phyloP scores from a whole-genome alignment of 2,329 filamentous ascomycete genomes.

The Neofusicoccum umdonicola region DNA sequence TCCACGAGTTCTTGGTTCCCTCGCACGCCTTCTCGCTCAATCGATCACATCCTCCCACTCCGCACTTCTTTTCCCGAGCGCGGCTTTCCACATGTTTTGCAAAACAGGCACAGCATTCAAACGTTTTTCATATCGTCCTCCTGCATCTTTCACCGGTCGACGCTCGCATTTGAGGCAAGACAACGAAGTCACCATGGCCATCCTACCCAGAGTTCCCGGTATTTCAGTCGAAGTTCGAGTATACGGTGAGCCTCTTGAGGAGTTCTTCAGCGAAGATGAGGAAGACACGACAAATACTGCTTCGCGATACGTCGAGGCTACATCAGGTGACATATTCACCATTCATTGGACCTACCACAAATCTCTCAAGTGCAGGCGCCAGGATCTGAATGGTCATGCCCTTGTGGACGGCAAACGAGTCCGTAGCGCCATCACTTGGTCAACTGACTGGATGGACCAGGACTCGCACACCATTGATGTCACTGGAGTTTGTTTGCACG shows the following conservation, averaged over 20 bases:
- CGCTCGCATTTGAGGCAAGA: too few species aligned
- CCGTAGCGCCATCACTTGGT: too few species aligned
- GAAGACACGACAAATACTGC: neutral
- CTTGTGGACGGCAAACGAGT: neutral
- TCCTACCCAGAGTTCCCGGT: neutral
- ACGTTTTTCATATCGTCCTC: too few species aligned
- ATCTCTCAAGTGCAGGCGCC: neutral
- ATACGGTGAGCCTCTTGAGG: neutral
- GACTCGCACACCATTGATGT: neutral
- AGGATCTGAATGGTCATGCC: neutral
- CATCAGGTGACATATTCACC: neutral
- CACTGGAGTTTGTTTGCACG: neutral
- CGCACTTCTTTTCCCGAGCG: too few species aligned
- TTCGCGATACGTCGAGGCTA: neutral
- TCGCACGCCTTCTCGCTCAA: too few species aligned
- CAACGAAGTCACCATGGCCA: neutral
- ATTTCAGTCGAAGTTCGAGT: neutral
- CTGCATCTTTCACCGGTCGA: too few species aligned
- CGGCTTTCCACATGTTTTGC: too few species aligned
- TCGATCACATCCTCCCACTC: too few species aligned
- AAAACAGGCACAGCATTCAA: neutral
- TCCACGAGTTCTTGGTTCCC: too few species aligned
- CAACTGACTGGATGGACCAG: neutral
- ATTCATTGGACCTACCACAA: neutral
- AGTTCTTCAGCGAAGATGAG: neutral